A percentile compares a stretch with the other conserved stretches of the same genome.
Conservation (phyloP, 2,329 filamentous ascomycete species). For the Fusarium subtropicale region DNA sequence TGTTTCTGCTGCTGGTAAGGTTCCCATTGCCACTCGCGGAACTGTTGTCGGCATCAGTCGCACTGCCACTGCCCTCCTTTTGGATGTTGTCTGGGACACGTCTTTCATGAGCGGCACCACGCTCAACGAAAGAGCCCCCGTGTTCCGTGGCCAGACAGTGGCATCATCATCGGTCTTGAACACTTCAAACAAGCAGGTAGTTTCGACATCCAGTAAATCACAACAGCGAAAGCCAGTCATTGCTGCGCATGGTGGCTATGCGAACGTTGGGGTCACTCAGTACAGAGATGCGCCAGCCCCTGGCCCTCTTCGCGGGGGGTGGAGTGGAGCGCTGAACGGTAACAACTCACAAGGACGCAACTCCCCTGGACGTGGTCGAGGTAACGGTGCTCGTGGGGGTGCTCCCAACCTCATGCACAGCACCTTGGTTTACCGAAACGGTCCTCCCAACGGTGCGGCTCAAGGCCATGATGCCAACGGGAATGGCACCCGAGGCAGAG, state of each 20-base stretch:
- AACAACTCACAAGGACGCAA: slow-evolving; percentile 53
- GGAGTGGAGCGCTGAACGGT: slow-evolving; percentile 67
- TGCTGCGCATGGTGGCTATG: slow-evolving; percentile 63
- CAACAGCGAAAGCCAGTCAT: slow-evolving; percentile 63
- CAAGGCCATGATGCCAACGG: slow-evolving; percentile 49
- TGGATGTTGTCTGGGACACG: slow-evolving; percentile 93
- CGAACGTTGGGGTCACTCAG: slow-evolving; percentile 71
- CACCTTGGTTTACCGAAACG: slow-evolving; percentile 64
- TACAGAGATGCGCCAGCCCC: slow-evolving; percentile 68
- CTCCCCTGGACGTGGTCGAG: slow-evolving; percentile 56
- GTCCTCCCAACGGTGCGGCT: slow-evolving; percentile 47
- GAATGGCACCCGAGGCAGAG: slow-evolving; percentile 39
- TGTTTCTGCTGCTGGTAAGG: slow-evolving; percentile 90
- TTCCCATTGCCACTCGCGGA: slow-evolving; percentile 90
- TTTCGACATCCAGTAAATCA: slow-evolving; percentile 69
- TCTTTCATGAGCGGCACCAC: slow-evolving; percentile 98
- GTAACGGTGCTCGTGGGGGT: slow-evolving; percentile 53
- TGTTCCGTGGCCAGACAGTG: slow-evolving; percentile 94
- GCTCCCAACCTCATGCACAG: slow-evolving; percentile 62
- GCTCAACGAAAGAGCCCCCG: slow-evolving; percentile 87
- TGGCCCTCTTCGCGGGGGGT: slow-evolving; percentile 66
- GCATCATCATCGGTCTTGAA: slow-evolving; percentile 90
- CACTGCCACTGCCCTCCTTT: slow-evolving; percentile 81
- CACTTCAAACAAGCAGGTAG: slow-evolving; percentile 82
- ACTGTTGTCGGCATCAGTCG: slow-evolving; percentile 96